phyloP scores from a whole-genome alignment of 306 rosid genomes.

The Glycine soja region DNA sequence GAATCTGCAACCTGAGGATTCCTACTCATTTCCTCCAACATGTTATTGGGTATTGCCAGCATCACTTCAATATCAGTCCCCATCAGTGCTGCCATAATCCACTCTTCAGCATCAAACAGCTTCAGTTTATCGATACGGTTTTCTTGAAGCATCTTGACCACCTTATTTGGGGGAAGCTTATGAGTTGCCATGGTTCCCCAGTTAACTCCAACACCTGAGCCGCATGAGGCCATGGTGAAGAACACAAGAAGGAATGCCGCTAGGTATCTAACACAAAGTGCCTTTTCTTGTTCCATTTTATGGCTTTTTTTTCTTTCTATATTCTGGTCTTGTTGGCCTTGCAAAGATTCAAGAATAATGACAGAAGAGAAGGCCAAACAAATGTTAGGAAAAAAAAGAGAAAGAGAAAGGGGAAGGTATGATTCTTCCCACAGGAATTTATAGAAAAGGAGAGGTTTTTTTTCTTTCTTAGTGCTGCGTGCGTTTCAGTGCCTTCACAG shows the following conservation, averaged over 20 bases:
- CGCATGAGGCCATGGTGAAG: constrained; percentile 43
- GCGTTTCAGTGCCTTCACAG: constrained; percentile 52
- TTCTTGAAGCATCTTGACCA: constrained; percentile 74
- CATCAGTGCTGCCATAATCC: constrained; percentile 72
- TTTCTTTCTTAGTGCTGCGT: constrained; percentile 22
- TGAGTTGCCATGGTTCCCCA: constrained; percentile 94
- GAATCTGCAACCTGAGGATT: constrained; percentile 70
- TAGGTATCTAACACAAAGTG: constrained; percentile 15
- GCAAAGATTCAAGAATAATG: constrained; percentile 53
- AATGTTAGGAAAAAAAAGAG: constrained; percentile 39
- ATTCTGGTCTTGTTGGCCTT: constrained; percentile 38
- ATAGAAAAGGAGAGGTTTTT: constrained; percentile 8
- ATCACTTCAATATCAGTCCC: constrained; percentile 87
- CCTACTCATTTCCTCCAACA: constrained; percentile 72
- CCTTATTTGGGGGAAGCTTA: constrained; percentile 73
- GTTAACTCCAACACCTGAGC: constrained; percentile 73
- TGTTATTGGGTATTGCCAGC: constrained; percentile 81
- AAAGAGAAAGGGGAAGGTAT: constrained; percentile 42
- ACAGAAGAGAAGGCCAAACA: constrained; percentile 45
- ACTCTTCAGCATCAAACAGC: constrained; percentile 85
- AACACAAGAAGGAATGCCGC: constrained; percentile 51
- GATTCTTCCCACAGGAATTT: constrained; percentile 47
- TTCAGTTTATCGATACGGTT: constrained; percentile 77
- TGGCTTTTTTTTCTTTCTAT: constrained; percentile 25
- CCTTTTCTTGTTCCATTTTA: constrained; percentile 61